These are phyloP conservation scores for Chimonanthus salicifolius DNA, from an alignment of 164 flowering plant genomes.

Conservation along the genomic window DNA sequence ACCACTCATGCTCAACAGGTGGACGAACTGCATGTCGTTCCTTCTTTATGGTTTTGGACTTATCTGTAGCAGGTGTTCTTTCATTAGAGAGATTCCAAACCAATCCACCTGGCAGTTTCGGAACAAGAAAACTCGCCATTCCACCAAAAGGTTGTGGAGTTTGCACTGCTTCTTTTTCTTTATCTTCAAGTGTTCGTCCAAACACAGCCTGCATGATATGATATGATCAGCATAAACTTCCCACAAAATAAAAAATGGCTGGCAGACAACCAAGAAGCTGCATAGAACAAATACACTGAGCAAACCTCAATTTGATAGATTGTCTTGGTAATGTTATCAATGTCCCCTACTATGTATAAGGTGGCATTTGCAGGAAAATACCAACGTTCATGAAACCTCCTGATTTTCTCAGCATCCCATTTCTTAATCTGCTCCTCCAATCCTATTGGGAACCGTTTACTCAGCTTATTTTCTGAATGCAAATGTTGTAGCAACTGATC, in stretches of 20 bases:
- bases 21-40: slow-evolving; percentile 93
- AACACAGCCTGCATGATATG: slow-evolving; percentile 68
- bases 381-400: slow-evolving; percentile 98
- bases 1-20: slow-evolving; percentile 92
- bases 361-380: slow-evolving; percentile 99
- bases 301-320: slow-evolving; percentile 85
- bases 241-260: neutral
- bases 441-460: slow-evolving; percentile 96
- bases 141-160: slow-evolving; percentile 79
- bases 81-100: slow-evolving; percentile 57
- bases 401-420: slow-evolving; percentile 98
- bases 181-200: slow-evolving; percentile 57
- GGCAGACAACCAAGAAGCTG: neutral
- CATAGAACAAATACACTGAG: neutral
- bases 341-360: slow-evolving; percentile 92
- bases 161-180: slow-evolving; percentile 45
- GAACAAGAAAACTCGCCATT: slow-evolving; percentile 94
- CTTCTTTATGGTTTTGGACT: slow-evolving; percentile 44
- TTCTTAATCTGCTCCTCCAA: slow-evolving; percentile 97
- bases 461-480: slow-evolving; percentile 98
- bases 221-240: slow-evolving; percentile 10
- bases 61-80: slow-evolving; percentile 51
- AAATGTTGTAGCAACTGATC: slow-evolving; percentile 80
- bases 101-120: slow-evolving; percentile 76
- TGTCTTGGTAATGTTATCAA: slow-evolving; percentile 68